A percentile compares a stretch with the other conserved stretches of the same genome.
phyloP scores from a whole-genome alignment of 202 grass and related monocot species.

The Carex arenaria region DNA sequence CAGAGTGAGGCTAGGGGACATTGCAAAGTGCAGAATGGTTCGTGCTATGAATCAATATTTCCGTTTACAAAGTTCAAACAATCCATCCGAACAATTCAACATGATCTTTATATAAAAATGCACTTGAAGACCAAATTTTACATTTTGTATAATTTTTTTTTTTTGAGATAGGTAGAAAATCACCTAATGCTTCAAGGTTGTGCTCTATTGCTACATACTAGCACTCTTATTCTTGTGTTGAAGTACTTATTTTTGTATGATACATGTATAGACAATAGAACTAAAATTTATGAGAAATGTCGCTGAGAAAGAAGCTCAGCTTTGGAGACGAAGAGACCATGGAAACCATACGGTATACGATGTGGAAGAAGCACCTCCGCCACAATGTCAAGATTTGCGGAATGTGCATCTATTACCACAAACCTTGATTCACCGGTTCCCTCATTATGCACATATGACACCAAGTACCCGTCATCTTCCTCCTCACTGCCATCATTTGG shows the following conservation, averaged over 20 bases:
- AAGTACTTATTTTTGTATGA: neutral
- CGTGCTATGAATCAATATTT: no score
- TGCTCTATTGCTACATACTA: neutral
- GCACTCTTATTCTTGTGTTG: neutral
- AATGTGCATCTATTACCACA: conserved; percentile 71
- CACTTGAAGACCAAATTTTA: no score
- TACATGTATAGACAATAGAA: neutral
- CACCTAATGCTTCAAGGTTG: neutral
- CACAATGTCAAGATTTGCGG: conserved; percentile 50
- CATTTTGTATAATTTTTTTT: no score
- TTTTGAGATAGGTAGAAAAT: no score
- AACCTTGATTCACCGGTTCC: conserved; percentile 40
- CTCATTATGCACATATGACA: conserved; percentile 80
- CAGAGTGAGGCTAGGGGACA: no score
- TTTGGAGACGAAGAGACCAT: conserved; percentile 58
- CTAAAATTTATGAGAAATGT: conserved; percentile 4
- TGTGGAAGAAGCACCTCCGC: conserved; percentile 62
- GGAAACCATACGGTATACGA: conserved; percentile 84
- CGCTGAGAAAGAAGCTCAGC: conserved; percentile 63
- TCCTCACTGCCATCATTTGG: conserved; percentile 33
- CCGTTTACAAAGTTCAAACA: no score
- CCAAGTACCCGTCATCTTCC: conserved; percentile 75
- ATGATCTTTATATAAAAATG: no score
- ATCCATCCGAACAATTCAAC: no score
- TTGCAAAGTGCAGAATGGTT: no score